phyloP scores from a whole-genome alignment of 495 filamentous ascomycete genomes.

The Penicillium turbatum region DNA sequence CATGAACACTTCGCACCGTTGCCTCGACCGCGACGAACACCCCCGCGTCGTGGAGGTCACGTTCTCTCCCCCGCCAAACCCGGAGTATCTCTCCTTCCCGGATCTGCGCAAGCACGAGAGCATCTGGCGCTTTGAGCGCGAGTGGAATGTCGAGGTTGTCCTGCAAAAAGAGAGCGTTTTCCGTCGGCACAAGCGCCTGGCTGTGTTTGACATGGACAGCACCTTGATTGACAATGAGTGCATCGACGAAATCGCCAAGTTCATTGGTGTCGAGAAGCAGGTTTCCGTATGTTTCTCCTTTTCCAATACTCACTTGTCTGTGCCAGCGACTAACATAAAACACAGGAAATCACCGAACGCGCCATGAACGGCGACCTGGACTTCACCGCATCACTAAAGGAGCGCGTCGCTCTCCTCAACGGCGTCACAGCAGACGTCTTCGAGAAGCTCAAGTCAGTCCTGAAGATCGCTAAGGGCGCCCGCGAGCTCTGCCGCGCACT shows the following conservation, averaged over 20 bases:
- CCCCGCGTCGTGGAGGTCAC: conserved; percentile 68
- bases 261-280: conserved; percentile 65
- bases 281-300: conserved; percentile 49
- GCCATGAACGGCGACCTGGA: conserved; percentile 98
- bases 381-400: conserved; percentile 74
- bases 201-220: conserved; percentile 96
- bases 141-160: conserved; percentile 82
- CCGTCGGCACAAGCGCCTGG: conserved; percentile 71
- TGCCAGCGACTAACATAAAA: neutral
- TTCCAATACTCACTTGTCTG: neutral
- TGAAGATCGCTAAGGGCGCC: conserved; percentile 80
- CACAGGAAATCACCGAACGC: conserved; percentile 71
- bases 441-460: conserved; percentile 61
- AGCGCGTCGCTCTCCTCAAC: conserved; percentile 73
- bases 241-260: conserved; percentile 86
- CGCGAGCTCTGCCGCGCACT: conserved; percentile 65
- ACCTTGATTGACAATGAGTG: conserved; percentile 95
- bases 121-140: conserved; percentile 74
- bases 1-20: conserved; percentile 64
- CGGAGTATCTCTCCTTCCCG: conserved; percentile 61
- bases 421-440: conserved; percentile 78
- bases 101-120: conserved; percentile 74
- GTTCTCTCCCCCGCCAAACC: conserved; percentile 61
- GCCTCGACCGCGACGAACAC: conserved; percentile 57
- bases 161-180: conserved; percentile 68